Evolutionary conservation across 805 yeast genomes (phyloP), one percentile per base, ranked within the genome.

Genomic region (Yamadazyma tumulicola): DNA sequence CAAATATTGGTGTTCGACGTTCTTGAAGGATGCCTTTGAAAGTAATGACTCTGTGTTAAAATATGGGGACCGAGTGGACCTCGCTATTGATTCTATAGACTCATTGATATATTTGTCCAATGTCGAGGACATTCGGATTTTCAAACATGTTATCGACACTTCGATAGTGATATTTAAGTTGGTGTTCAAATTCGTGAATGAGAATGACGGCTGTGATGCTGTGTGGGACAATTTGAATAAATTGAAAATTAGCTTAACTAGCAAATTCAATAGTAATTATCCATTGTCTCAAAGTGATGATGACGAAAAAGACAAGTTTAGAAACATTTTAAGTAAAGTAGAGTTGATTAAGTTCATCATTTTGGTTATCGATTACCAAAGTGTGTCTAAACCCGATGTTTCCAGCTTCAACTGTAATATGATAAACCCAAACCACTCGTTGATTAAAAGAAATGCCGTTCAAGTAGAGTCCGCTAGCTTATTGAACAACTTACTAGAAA

Each of bases 331-430:
- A 10, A 63, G 79, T 30, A 78, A 75, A 54, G 60, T 84, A n/a
- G 80, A 89, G 19, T 66, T 82, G n/a, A 64, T 81, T 34, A 85
- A 83, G 57, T 78, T 89, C 39, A 74, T 86, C 8, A 77, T 58
- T 37, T 46, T 60, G 5, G 66, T 67, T 6, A 61, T 71, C 24
- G 72, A 68, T 46, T 63, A 67, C 37, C 71, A 72, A 34, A 59
- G 68, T 28, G 61, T 68, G 27, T 69, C 77, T n/a, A 62, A 66
- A 19, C 39, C 54, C 44, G 30, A 39, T 48, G 41, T 42, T 21
- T 43, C 47, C 31, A 71, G 67, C 25, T 67, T 72, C 21, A 77
- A 82, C 7, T 57, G 80, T 30, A 52, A 74, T 3, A 55, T 67
- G 36, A 77, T 79, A 3, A 67, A 69, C 14, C 55, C 72, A 0